These are phyloP conservation scores for Xylariaceae sp. DNA, from an alignment of 2,329 filamentous ascomycete genomes.

Conservation along the genomic window DNA sequence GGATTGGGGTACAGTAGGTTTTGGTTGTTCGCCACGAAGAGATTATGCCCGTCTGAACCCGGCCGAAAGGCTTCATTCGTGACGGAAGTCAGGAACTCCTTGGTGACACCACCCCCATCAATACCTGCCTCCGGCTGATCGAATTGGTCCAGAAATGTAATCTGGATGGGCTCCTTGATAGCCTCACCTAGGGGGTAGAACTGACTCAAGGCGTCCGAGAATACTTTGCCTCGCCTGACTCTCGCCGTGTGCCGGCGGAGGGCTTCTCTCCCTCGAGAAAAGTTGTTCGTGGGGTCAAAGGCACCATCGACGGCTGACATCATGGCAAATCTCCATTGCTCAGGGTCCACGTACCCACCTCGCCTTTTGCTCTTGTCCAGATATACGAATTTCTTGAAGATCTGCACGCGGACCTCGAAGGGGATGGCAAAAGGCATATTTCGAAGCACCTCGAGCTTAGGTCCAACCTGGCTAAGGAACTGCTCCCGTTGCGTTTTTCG, in stretches of 20 bases:
- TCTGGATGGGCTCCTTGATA: conserved; percentile 91
- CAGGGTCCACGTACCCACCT: conserved; percentile 61
- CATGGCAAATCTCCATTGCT: conserved; percentile 62
- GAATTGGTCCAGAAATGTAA: conserved; percentile 91
- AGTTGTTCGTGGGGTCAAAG: conserved; percentile 11
- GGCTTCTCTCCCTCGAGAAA: conserved; percentile 25
- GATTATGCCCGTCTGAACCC: conserved; percentile 39
- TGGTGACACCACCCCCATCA: conserved; percentile 93
- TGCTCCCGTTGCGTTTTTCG: conserved; percentile 61
- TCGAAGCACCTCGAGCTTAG: conserved; percentile 80
- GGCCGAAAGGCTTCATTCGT: conserved; percentile 71
- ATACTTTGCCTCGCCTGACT: conserved; percentile 71
- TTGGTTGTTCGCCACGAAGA: conserved; percentile 79
- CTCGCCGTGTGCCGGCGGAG: conserved; percentile 63
- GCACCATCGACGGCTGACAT: conserved; percentile 30
- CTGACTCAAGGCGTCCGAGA: conserved; percentile 75
- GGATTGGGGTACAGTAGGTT: conserved; percentile 88
- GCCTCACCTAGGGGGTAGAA: conserved; percentile 77
- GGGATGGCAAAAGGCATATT: conserved; percentile 98
- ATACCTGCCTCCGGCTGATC: conserved; percentile 84
- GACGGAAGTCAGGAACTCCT: conserved; percentile 88
- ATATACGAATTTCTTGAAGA: conserved; percentile 87
- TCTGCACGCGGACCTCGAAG: conserved; percentile 82
- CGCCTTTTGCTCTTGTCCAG: conserved; percentile 70
- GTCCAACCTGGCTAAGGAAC: conserved; percentile 70